Evolutionary conservation across 2,329 filamentous ascomycete species (phyloP).

Genomic region (Botrytis deweyae): DNA sequence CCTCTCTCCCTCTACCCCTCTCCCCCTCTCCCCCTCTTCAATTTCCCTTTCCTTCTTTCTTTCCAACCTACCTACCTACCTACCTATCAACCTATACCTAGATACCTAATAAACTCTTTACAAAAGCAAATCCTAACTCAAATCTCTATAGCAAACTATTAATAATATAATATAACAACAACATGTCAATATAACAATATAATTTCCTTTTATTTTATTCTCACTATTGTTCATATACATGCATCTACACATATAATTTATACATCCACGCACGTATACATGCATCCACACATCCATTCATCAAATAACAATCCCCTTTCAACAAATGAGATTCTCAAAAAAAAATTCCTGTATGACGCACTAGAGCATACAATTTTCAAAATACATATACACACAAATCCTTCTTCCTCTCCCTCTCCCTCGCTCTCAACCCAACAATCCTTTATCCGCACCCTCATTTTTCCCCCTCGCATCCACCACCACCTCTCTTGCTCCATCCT

Average conservation of each 20-base stretch:
- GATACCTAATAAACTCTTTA: too few species aligned
- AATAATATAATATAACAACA: too few species aligned
- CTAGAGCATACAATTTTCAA: not conserved
- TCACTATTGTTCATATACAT: not conserved
- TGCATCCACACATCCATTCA: not conserved
- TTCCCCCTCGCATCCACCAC: not conserved
- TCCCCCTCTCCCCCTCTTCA: too few species aligned
- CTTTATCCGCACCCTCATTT: not conserved
- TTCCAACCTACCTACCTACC: too few species aligned
- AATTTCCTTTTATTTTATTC: not conserved
- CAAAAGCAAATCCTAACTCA: too few species aligned
- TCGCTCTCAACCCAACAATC: not conserved
- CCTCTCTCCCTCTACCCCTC: too few species aligned
- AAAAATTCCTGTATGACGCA: not conserved
- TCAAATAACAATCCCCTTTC: not conserved
- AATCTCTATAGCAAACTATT: too few species aligned
- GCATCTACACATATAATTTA: not conserved
- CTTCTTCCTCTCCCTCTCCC: too few species aligned
- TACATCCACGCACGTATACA: not conserved
- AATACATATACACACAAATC: not conserved
- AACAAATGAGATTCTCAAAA: not conserved
- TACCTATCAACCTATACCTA: too few species aligned
- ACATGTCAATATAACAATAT: too few species aligned
- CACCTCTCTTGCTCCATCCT: constrained; percentile 20
- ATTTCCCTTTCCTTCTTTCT: too few species aligned